Conservation (phyloP, 257 asterid species). For the Solanum piurae region DNA sequence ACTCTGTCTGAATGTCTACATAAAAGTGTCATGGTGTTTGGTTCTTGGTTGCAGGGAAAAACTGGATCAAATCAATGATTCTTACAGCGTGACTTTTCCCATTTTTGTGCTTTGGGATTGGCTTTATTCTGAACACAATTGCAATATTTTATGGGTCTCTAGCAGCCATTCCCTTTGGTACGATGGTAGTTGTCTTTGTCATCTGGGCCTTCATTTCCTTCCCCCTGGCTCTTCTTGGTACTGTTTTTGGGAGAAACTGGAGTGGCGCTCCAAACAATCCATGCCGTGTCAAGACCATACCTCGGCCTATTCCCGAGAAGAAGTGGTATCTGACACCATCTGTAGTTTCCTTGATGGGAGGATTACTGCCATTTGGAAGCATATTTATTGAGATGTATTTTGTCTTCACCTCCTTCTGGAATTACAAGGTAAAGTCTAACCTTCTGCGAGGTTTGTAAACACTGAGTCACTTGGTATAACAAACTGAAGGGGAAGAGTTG, state of each 20-base stretch:
- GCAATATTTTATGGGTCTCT: slow-evolving; percentile 64
- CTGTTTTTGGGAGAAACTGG: slow-evolving; percentile 56
- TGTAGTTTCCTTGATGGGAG: slow-evolving; percentile 58
- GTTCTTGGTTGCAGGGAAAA: slow-evolving; percentile 31
- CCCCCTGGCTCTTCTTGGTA: slow-evolving; percentile 52
- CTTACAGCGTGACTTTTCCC: slow-evolving; percentile 58
- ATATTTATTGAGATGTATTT: slow-evolving; percentile 67
- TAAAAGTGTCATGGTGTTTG: neutral
- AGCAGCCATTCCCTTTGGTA: slow-evolving; percentile 66
- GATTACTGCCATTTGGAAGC: slow-evolving; percentile 60
- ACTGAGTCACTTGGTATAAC: neutral
- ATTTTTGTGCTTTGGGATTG: slow-evolving; percentile 56
- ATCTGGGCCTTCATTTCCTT: slow-evolving; percentile 60
- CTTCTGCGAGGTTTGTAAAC: neutral
- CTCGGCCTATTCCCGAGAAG: slow-evolving; percentile 86
- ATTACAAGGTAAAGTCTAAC: slow-evolving; percentile 42
- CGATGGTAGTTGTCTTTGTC: slow-evolving; percentile 49
- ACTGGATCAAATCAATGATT: slow-evolving; percentile 54
- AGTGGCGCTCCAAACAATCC: slow-evolving; percentile 64
- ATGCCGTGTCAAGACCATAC: slow-evolving; percentile 62
- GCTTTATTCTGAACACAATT: slow-evolving; percentile 47
- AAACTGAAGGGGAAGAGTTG: neutral
- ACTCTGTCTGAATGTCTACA: neutral
- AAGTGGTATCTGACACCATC: slow-evolving; percentile 61
- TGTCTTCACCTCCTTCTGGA: slow-evolving; percentile 69